Evolutionary conservation across 2,329 filamentous ascomycete genomes (phyloP).

Genomic region (Stemphylium vesicarium): DNA sequence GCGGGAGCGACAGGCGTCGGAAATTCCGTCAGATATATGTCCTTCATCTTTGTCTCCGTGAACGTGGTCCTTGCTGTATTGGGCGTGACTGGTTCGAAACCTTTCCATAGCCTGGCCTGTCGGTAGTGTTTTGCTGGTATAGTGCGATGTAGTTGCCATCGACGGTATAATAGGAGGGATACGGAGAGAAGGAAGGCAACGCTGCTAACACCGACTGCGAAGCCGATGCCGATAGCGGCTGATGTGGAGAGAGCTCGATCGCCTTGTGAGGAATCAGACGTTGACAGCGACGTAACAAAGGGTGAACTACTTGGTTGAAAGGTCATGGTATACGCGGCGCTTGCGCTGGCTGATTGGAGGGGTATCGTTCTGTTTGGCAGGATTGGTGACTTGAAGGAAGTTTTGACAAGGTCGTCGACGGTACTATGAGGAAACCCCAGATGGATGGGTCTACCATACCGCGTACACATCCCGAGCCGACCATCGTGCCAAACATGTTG

Average conservation of each 20-base stretch:
- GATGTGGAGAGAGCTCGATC: constrained; percentile 11
- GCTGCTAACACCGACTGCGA: constrained; percentile 18
- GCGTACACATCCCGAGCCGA: too few species aligned
- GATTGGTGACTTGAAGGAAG: too few species aligned
- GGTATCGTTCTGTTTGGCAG: too few species aligned
- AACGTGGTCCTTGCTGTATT: constrained; percentile 13
- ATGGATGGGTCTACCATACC: too few species aligned
- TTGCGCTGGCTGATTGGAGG: too few species aligned
- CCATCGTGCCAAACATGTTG: too few species aligned
- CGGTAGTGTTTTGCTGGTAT: constrained; percentile 13
- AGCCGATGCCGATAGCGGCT: constrained; percentile 24
- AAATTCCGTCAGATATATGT: constrained; percentile 18
- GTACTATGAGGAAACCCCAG: too few species aligned
- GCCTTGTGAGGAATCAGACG: neutral
- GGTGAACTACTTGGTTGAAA: too few species aligned
- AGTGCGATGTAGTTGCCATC: constrained; percentile 6
- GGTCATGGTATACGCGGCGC: too few species aligned
- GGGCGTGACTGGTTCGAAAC: constrained; percentile 22
- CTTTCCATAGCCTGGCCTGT: constrained; percentile 25
- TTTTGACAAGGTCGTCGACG: too few species aligned
- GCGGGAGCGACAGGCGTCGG: constrained; percentile 18
- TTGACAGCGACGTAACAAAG: neutral
- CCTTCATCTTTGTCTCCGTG: constrained; percentile 9
- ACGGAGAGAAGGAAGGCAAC: constrained; percentile 9
- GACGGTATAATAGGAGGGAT: constrained; percentile 17